These are phyloP conservation scores for Schwanniomyces etchellsii DNA, from an alignment of 1,139 yeast species.

Conservation along the genomic window DNA sequence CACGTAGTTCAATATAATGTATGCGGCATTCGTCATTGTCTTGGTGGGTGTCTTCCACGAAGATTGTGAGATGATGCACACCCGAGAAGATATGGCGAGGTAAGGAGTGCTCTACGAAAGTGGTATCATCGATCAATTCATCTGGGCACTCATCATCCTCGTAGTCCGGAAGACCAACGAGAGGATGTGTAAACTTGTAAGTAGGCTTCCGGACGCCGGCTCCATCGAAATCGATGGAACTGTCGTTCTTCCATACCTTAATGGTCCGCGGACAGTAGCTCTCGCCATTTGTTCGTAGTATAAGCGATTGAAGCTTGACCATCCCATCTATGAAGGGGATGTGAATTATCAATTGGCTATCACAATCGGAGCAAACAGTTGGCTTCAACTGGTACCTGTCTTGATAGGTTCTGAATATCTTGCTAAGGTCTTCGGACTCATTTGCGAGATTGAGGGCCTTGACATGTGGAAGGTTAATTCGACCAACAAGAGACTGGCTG, in stretches of 20 bases:
- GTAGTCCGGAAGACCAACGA: conserved; percentile 39
- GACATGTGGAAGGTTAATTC: conserved; percentile 58
- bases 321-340: conserved; percentile 71
- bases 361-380: conserved; percentile 69
- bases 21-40: conserved; percentile 51
- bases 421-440: conserved; percentile 42
- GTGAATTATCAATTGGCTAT: conserved; percentile 68
- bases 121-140: conserved; percentile 28
- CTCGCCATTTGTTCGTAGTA: conserved; percentile 62
- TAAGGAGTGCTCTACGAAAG: conserved; percentile 77
- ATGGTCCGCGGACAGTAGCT: conserved; percentile 63
- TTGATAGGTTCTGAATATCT: conserved; percentile 43
- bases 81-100: conserved; percentile 75
- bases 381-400: conserved; percentile 40
- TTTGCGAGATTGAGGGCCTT: conserved; percentile 62
- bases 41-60: conserved; percentile 47
- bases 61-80: conserved; percentile 60
- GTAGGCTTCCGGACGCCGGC: conserved; percentile 47
- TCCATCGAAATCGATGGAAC: conserved; percentile 65
- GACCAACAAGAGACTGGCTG: conserved; percentile 61
- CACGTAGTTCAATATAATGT: conserved; percentile 75
- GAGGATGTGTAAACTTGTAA: conserved; percentile 59
- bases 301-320: conserved; percentile 69
- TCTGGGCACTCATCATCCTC: conserved; percentile 30
- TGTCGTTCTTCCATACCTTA: conserved; percentile 68